Conservation (phyloP, 2,329 filamentous ascomycete genomes). For the Chaetomium sp. region DNA sequence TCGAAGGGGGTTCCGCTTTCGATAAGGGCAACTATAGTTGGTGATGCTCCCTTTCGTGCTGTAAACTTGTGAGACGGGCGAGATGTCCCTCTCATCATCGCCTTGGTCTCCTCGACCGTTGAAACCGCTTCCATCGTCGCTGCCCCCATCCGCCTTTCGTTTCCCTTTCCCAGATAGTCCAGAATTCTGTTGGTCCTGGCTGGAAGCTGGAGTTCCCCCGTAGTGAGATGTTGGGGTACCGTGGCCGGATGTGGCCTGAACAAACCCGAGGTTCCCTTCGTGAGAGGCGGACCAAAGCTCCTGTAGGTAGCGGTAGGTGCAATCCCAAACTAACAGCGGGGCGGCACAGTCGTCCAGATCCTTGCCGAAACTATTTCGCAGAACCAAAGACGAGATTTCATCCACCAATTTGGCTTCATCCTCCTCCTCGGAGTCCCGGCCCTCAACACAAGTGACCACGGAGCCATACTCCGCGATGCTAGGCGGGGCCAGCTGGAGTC, state of each 20-base stretch:
- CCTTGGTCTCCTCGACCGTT: constrained; percentile 15
- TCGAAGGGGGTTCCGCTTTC: constrained; percentile 24
- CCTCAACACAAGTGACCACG: constrained; percentile 2
- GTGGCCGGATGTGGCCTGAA: constrained; percentile 14
- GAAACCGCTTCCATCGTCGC: constrained; percentile 18
- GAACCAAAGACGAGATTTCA: constrained; percentile 22
- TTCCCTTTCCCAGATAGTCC: constrained; percentile 18
- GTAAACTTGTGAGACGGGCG: constrained; percentile 12
- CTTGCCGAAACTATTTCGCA: constrained; percentile 21
- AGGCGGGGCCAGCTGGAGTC: constrained; percentile 8
- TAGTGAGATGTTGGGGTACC: constrained; percentile 14
- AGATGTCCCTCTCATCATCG: constrained; percentile 15
- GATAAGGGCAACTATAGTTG: constrained; percentile 24
- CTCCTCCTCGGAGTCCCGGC: constrained; percentile 7
- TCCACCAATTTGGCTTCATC: constrained; percentile 20
- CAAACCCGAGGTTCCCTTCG: constrained; percentile 13
- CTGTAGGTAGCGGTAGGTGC: constrained; percentile 21
- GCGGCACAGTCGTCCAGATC: constrained; percentile 23
- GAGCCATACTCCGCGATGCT: neutral
- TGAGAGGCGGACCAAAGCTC: constrained; percentile 19
- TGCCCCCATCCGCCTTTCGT: constrained; percentile 22
- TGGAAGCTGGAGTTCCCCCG: constrained; percentile 8
- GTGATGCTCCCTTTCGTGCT: constrained; percentile 15
- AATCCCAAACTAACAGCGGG: constrained; percentile 22
- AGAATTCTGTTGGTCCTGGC: constrained; percentile 9